phyloP scores from a whole-genome alignment of 148 eudicot species.

The Simmondsia chinensis region DNA sequence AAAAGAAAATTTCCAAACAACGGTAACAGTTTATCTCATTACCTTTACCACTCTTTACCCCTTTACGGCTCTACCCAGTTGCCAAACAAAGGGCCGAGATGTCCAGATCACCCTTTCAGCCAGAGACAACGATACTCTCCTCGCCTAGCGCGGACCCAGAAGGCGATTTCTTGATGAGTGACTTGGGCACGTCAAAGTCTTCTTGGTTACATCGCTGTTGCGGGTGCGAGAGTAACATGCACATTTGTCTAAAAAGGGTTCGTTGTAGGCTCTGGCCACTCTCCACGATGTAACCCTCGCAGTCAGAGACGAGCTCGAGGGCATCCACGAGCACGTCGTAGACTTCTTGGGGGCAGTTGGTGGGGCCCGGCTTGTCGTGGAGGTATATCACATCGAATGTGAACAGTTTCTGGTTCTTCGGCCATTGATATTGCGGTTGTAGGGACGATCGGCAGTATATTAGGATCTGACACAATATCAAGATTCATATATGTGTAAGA shows the following conservation, averaged over 20 bases:
- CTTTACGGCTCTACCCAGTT: no score
- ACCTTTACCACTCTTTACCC: no score
- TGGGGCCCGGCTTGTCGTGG: constrained; percentile 90
- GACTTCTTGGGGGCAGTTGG: constrained; percentile 89
- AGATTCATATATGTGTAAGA: neutral
- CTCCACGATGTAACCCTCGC: constrained; percentile 88
- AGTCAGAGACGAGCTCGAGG: constrained; percentile 69
- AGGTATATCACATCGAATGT: constrained; percentile 86
- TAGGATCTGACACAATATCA: constrained; percentile 39
- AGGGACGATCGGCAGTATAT: constrained; percentile 82
- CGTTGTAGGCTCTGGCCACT: constrained; percentile 82
- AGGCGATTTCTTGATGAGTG: constrained; percentile 54
- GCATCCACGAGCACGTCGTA: constrained; percentile 84
- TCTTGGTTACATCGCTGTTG: constrained; percentile 91
- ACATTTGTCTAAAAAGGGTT: constrained; percentile 63
- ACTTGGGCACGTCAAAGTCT: constrained; percentile 55
- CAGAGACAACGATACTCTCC: constrained; percentile 35
- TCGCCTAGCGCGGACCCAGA: constrained; percentile 35
- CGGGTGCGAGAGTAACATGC: constrained; percentile 69
- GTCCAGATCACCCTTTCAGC: constrained; percentile 31
- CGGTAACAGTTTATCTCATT: no score
- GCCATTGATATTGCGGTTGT: constrained; percentile 64
- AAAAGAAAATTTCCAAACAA: no score
- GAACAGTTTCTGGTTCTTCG: constrained; percentile 54
- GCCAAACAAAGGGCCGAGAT: no score